Evolutionary conservation across 2,329 filamentous ascomycete genomes (phyloP), one percentile per base, ranked within the genome.

Genomic region (Colletotrichum liaoningense): DNA sequence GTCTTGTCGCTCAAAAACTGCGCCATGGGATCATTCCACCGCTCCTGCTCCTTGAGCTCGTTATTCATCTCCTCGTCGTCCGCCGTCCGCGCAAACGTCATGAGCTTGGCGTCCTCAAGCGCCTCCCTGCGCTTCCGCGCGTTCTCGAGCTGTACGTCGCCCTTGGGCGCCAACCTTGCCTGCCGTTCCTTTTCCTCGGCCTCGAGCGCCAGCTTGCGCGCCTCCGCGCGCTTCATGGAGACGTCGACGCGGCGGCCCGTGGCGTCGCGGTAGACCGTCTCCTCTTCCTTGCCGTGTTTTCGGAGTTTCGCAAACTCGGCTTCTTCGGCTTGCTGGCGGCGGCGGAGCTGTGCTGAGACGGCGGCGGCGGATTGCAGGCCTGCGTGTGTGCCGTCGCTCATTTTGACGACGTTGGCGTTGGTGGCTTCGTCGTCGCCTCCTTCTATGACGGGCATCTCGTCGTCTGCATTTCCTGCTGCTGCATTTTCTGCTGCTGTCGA

Each of bases 21-120:
- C 72, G 93, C 92, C 83, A 97, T 97, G 1, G 97, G 97, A 84
- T 99, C 97, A 81, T 98, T 96, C 97, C 97, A 99, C 77, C 96
- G 87, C 71, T 92, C 89, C 78, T 89, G 85, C 69, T 91, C 91
- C 84, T 91, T 95, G 77, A 98, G 79, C 81, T 97, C 95, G 46
- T 89, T 88, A 78, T 99, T 99, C 87, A 99, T 86, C 63, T 93
- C 92, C 77, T 89, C 91, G 79, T 99, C 97, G 79, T 98, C 95
- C n/a, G 90, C 92, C 56, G 89, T 89, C 67, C 97, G 86, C 24
- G 95, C 94, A 64, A 99, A 83, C 0, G 90, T 89, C 92, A 98
- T 93, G 71, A 93, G 90, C 80, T 92, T 94, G 1, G 95, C 96
- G 64, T 98, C 95, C 71, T 93, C 88, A 9, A 99, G 84, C 76